These are phyloP conservation scores for Peniophora sp. DNA, from an alignment of 1,284 basidiomycete genomes.

Conservation along the genomic window DNA sequence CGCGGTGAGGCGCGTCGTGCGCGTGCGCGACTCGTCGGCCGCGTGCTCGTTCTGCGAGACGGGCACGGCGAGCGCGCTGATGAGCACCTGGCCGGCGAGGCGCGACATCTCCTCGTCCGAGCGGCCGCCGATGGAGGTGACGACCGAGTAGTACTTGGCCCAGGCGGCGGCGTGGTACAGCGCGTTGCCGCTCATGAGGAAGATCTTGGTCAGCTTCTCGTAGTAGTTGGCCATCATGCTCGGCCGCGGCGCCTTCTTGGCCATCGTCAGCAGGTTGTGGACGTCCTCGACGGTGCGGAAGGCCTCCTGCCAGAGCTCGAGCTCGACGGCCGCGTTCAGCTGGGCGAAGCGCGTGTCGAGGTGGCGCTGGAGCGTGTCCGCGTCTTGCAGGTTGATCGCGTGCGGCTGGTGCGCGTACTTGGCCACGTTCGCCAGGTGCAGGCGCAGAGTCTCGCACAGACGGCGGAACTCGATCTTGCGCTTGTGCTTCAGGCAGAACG, in stretches of 20 bases:
- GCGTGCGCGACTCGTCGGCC: conserved; percentile 67
- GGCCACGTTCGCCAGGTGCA: conserved; percentile 91
- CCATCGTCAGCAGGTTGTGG: conserved; percentile 90
- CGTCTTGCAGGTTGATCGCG: conserved; percentile 95
- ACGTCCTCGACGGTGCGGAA: conserved; percentile 99
- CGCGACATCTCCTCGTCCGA: conserved; percentile 75
- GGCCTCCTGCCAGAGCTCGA: conserved; percentile 99
- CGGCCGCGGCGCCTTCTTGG: conserved; percentile 86
- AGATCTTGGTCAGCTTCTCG: conserved; percentile 96
- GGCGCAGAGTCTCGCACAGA: conserved; percentile 92
- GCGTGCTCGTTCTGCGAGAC: conserved; percentile 66
- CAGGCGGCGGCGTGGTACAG: conserved; percentile 97
- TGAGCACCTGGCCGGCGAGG: conserved; percentile 87
- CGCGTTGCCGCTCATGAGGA: conserved; percentile 88
- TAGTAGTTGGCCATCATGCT: conserved; percentile 99
- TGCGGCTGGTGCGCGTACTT: conserved; percentile 95
- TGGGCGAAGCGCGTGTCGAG: conserved; percentile 98
- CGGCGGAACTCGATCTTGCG: conserved; percentile 98
- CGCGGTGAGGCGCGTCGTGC: conserved; percentile 74
- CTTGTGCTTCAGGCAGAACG: conserved; percentile 91
- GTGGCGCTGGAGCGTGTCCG: conserved; percentile 94
- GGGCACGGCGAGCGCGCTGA: conserved; percentile 91
- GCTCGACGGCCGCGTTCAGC: conserved; percentile 95
- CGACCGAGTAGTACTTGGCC: conserved; percentile 76
- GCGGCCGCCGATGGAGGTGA: conserved; percentile 60